A percentile compares a stretch with the other conserved stretches of the same genome.
Conservation (phyloP, 2,329 filamentous ascomycete species). For the Colletotrichum gloeosporioides region DNA sequence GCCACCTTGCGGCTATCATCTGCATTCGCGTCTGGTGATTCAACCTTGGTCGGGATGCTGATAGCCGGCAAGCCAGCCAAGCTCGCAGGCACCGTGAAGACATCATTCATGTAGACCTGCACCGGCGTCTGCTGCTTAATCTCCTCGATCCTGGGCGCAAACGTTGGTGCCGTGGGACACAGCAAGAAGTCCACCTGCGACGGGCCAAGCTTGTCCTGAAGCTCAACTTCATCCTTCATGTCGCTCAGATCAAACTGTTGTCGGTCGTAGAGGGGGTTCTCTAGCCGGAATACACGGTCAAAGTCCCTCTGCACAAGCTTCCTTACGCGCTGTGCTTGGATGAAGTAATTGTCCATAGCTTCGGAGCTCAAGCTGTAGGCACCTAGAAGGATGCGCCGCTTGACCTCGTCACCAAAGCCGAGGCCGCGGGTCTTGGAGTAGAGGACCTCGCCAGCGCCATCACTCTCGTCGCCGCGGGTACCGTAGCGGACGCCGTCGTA, state of each 20-base stretch:
- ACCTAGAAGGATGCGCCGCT: slow-evolving; percentile 85
- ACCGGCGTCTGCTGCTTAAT: slow-evolving; percentile 62
- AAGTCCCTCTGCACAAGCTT: slow-evolving; percentile 87
- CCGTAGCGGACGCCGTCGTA: slow-evolving; percentile 98
- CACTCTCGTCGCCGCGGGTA: slow-evolving; percentile 53
- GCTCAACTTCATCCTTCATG: slow-evolving; percentile 56
- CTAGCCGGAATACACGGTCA: slow-evolving; percentile 73
- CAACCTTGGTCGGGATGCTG: slow-evolving; percentile 81
- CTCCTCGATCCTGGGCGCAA: slow-evolving; percentile 69
- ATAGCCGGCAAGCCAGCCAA: slow-evolving; percentile 89
- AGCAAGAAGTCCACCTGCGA: slow-evolving; percentile 83
- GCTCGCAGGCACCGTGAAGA: slow-evolving; percentile 94
- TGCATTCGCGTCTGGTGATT: slow-evolving; percentile 41
- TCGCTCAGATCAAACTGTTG: slow-evolving; percentile 64
- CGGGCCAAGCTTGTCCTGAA: slow-evolving; percentile 63
- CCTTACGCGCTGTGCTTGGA: slow-evolving; percentile 89
- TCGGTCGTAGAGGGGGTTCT: slow-evolving; percentile 69
- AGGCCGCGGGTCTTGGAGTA: slow-evolving; percentile 78
- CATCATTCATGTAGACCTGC: slow-evolving; percentile 90
- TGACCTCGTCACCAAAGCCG: slow-evolving; percentile 85
- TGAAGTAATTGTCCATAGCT: slow-evolving; percentile 95
- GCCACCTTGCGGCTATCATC: slow-evolving; percentile 37
- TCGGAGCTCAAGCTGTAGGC: slow-evolving; percentile 89
- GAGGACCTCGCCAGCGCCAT: slow-evolving; percentile 66
- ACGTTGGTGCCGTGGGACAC: slow-evolving; percentile 83